Percentiles rank a stretch among this genome's conserved stretches.
Conservation (phyloP, 202 grass and related monocot genomes). For the Elaeis oleifera region DNA sequence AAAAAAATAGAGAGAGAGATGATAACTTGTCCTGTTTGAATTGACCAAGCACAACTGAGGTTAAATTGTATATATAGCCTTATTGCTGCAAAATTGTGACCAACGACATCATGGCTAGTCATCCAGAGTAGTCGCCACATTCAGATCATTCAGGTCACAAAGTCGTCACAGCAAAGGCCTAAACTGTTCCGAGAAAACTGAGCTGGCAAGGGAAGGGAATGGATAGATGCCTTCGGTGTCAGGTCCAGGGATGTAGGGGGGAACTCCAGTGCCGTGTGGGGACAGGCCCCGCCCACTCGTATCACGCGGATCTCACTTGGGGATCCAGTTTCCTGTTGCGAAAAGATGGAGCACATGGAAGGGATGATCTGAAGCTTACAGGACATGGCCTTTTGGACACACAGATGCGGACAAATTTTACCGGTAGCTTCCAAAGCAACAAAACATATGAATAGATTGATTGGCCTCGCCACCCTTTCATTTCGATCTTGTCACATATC, state of each 20-base stretch:
- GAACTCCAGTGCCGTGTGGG: not conserved
- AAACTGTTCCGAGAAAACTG: too few species aligned
- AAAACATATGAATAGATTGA: not conserved
- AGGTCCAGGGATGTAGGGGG: not conserved
- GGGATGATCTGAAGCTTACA: not conserved
- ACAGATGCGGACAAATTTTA: not conserved
- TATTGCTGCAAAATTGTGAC: too few species aligned
- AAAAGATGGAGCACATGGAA: conserved; percentile 3
- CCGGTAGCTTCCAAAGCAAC: not conserved
- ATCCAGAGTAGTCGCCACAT: too few species aligned
- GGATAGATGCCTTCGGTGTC: too few species aligned
- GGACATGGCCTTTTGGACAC: not conserved
- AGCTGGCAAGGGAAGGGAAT: too few species aligned
- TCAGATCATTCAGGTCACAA: too few species aligned
- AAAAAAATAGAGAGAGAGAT: too few species aligned
- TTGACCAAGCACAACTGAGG: too few species aligned
- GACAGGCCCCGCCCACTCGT: not conserved
- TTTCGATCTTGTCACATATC: not conserved
- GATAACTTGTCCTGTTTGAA: too few species aligned
- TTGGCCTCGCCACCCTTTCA: not conserved
- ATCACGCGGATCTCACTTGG: not conserved
- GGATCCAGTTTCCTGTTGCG: not conserved
- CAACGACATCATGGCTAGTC: too few species aligned
- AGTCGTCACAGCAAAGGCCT: too few species aligned
- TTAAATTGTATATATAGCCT: too few species aligned